Conservation (phyloP, 768 basidiomycete species). For the Lactarius trivialis region DNA sequence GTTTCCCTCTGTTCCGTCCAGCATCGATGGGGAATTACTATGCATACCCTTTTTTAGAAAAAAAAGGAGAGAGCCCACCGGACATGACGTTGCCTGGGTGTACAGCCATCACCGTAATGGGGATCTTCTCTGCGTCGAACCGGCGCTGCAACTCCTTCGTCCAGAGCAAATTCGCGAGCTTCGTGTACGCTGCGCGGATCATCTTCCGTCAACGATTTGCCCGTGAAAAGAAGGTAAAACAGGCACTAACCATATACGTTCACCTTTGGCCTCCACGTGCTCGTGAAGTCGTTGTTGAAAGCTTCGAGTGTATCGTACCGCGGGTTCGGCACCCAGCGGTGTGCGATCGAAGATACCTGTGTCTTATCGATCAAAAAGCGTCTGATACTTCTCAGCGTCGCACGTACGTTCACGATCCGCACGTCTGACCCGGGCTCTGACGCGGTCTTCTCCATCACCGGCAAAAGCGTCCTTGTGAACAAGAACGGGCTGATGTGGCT, state of each 20-base stretch:
- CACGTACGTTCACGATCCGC: conserved; percentile 49
- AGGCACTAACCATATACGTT: conserved; percentile 22
- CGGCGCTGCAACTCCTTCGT: conserved; percentile 44
- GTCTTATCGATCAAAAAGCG: background rate
- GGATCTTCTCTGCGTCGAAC: conserved; percentile 33
- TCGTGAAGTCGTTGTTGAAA: conserved; percentile 26
- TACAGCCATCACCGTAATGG: conserved; percentile 37
- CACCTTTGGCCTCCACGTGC: conserved; percentile 15
- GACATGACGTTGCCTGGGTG: conserved; percentile 40
- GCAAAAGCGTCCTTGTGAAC: conserved; percentile 48
- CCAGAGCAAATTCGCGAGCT: conserved; percentile 47
- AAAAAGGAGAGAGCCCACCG: conserved; percentile 23
- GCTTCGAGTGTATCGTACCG: conserved; percentile 24
- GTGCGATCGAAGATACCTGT: conserved; percentile 23
- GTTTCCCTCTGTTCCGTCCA: conserved; percentile 16
- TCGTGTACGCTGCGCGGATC: conserved; percentile 38
- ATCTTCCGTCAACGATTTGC: background rate
- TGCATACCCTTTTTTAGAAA: background rate
- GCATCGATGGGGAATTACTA: conserved; percentile 3
- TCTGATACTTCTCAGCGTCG: background rate
- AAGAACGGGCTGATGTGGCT: conserved; percentile 50
- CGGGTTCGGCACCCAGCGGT: conserved; percentile 8
- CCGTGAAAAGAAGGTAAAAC: background rate
- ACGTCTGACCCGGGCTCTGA: conserved; percentile 45
- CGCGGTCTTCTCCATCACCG: conserved; percentile 46